Evolutionary conservation across 768 basidiomycete species (phyloP).

Genomic region (Pluteus cervinus): DNA sequence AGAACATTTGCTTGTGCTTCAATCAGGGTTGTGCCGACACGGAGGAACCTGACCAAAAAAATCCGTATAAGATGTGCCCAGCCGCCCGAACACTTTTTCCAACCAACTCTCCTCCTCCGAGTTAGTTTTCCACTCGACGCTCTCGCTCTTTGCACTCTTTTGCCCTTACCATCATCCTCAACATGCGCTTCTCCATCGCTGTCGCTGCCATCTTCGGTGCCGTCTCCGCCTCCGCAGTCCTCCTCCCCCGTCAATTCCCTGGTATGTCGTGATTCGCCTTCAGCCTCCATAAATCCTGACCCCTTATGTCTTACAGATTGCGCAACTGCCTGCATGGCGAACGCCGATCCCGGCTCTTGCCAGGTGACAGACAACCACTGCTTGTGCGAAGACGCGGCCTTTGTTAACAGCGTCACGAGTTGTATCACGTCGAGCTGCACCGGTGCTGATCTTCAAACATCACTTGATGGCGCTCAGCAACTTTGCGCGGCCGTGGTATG

Average conservation of each 20-base stretch:
- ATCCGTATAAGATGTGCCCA: not conserved
- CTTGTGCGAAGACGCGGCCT: slow-evolving; percentile 44
- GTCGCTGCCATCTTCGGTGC: slow-evolving; percentile 33
- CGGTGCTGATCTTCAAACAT: slow-evolving; percentile 36
- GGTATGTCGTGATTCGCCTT: slow-evolving; percentile 18
- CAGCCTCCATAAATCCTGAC: not conserved
- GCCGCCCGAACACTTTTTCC: not conserved
- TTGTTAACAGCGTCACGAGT: slow-evolving; percentile 36
- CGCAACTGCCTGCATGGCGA: slow-evolving; percentile 39
- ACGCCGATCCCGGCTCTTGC: slow-evolving; percentile 42
- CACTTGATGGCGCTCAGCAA: slow-evolving; percentile 32
- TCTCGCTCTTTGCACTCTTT: slow-evolving; percentile 15
- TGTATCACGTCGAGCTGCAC: slow-evolving; percentile 47
- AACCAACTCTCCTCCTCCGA: slow-evolving; percentile 17
- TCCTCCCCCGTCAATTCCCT: slow-evolving; percentile 27
- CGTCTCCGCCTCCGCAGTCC: slow-evolving; percentile 31
- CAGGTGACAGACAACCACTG: slow-evolving; percentile 44
- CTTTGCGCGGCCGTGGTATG: slow-evolving; percentile 48
- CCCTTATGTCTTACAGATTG: slow-evolving; percentile 36
- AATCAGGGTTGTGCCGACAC: too few species aligned
- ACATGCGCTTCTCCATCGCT: slow-evolving; percentile 50
- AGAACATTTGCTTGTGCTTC: not conserved
- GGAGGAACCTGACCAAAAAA: too few species aligned
- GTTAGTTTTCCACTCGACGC: slow-evolving; percentile 14
- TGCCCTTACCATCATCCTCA: slow-evolving; percentile 18